Percentiles rank a stretch among this genome's conserved stretches.
These are phyloP conservation scores for Talaromyces thailandensis DNA, from an alignment of 495 filamentous ascomycete species.

Conservation along the genomic window DNA sequence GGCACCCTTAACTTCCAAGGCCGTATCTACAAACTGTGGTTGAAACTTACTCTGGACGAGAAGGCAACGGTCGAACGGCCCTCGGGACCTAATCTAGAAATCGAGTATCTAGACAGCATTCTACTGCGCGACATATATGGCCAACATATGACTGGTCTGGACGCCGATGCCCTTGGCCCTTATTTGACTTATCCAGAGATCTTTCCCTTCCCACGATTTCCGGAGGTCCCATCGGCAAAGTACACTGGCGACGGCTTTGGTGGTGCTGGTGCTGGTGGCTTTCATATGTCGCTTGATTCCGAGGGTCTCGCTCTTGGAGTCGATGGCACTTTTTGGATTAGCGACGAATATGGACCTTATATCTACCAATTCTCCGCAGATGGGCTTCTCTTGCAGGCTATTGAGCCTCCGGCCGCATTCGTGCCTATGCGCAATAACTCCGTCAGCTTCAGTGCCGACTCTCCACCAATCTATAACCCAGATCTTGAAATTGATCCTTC, in stretches of 20 bases:
- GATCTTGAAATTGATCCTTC: conserved; percentile 33
- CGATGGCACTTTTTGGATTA: conserved; percentile 65
- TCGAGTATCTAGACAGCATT: conserved; percentile 60
- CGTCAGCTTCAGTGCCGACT: conserved; percentile 49
- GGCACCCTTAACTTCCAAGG: conserved; percentile 68
- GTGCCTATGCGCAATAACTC: conserved; percentile 57
- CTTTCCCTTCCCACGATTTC: conserved; percentile 29
- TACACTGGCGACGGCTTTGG: conserved; percentile 73
- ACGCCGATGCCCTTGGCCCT: conserved; percentile 48
- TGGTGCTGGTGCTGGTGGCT: conserved; percentile 47
- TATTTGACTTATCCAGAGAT: conserved; percentile 40
- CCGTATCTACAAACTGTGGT: conserved; percentile 62
- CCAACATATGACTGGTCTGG: conserved; percentile 61
- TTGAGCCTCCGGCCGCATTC: conserved; percentile 57
- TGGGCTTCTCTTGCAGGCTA: conserved; percentile 56
- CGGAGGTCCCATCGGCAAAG: conserved; percentile 54
- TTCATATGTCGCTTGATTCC: conserved; percentile 53
- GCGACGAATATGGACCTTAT: conserved; percentile 74
- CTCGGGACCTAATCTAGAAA: conserved; percentile 52
- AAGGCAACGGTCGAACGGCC: conserved; percentile 47
- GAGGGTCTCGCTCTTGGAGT: conserved; percentile 61
- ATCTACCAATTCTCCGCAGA: conserved; percentile 54
- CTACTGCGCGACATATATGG: conserved; percentile 59
- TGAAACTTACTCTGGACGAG: conserved; percentile 47
- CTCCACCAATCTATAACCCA: conserved; percentile 52